Conservation (phyloP, 106 monocot species). For the Platanthera zijinensis region DNA sequence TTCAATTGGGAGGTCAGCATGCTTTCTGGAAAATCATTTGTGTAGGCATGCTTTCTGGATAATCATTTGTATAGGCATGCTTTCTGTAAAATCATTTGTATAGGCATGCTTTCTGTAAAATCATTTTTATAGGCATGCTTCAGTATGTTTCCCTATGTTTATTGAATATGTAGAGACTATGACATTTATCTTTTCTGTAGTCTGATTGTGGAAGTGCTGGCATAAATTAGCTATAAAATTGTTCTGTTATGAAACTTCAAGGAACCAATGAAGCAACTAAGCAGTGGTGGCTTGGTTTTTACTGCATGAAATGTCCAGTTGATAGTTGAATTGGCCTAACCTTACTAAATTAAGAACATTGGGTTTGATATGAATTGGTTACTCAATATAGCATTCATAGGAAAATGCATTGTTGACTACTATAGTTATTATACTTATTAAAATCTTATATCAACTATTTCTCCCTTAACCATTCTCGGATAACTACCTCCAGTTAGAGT, state of each 20-base stretch:
- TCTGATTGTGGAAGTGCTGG: background rate
- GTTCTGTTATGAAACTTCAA: background rate
- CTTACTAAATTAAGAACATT: background rate
- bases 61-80: too few relatives aligned
- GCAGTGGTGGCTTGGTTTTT: background rate
- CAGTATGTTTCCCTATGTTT: background rate
- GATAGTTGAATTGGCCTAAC: background rate
- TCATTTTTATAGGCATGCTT: background rate
- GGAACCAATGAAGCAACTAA: background rate
- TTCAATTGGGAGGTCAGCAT: conserved; percentile 63
- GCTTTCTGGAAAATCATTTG: background rate
- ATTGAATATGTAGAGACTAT: background rate
- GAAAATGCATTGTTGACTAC: too few relatives aligned
- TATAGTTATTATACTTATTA: too few relatives aligned
- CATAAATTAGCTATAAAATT: background rate
- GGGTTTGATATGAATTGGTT: too few relatives aligned
- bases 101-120: background rate
- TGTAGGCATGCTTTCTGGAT: background rate
- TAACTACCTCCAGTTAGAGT: too few relatives aligned
- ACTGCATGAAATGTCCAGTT: background rate
- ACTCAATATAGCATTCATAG: too few relatives aligned
- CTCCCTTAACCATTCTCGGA: too few relatives aligned
- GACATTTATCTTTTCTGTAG: background rate
- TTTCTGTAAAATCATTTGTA: too few relatives aligned
- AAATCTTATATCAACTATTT: too few relatives aligned